Conservation (phyloP, 2,329 filamentous ascomycete genomes). For the Venturia carpophila region DNA sequence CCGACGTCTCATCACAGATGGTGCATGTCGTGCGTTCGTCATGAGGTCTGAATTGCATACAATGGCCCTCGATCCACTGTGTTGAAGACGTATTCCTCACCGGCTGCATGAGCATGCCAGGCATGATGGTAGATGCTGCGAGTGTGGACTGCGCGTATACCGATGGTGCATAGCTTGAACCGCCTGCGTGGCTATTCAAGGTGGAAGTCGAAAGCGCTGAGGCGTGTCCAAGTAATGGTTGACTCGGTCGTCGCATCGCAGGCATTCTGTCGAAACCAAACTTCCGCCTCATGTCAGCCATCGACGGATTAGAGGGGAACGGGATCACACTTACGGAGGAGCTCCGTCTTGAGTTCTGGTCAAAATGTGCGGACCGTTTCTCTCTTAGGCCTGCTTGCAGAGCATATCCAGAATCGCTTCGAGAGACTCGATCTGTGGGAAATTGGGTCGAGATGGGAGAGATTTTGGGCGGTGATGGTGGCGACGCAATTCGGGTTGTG, state of each 20-base stretch:
- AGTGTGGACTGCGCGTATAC: constrained; percentile 81
- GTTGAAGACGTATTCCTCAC: constrained; percentile 71
- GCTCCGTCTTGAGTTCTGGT: constrained; percentile 71
- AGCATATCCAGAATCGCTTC: constrained; percentile 86
- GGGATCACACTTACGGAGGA: constrained; percentile 49
- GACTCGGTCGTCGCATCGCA: constrained; percentile 51
- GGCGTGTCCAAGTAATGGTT: constrained; percentile 62
- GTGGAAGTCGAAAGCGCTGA: constrained; percentile 61
- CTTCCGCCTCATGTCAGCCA: constrained; percentile 19
- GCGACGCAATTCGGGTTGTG: constrained; percentile 8
- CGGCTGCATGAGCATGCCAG: constrained; percentile 70
- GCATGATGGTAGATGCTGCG: constrained; percentile 80
- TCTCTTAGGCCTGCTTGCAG: constrained; percentile 79
- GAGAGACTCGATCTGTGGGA: constrained; percentile 72
- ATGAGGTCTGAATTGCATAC: constrained; percentile 56
- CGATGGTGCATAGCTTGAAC: constrained; percentile 62
- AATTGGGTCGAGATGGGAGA: constrained; percentile 65
- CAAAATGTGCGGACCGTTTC: constrained; percentile 90
- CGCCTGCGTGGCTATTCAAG: constrained; percentile 41
- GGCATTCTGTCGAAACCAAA: constrained; percentile 70
- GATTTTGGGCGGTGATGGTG: constrained; percentile 32
- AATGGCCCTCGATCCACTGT: constrained; percentile 80
- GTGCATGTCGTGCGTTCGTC: constrained; percentile 58
- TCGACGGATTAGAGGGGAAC: constrained; percentile 21
- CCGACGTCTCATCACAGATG: constrained; percentile 67